Base-by-base conservation (phyloP, 345 rosid species). In the Nasturtium officinale region DNA sequence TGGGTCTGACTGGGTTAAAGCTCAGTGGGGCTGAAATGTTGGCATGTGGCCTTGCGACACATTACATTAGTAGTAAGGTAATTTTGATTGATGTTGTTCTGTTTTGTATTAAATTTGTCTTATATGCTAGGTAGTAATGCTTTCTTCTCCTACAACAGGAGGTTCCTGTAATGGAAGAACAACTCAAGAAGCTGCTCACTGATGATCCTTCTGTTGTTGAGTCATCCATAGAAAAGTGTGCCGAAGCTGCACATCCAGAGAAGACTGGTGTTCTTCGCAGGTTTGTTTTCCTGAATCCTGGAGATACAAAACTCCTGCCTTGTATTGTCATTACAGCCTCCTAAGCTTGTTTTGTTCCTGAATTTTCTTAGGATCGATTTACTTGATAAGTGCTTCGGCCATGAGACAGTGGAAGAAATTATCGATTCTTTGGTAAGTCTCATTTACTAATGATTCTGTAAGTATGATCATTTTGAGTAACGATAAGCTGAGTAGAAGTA, bases 141-240 rank as follows among this genome's bases (percentile, higher is more conserved):
- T 64, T 63, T 55, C 32, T 50, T 47, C 30, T 55, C 43, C 17
- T 50, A 45, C 51, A 56, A 78, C 84, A 95, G 96, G 91, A 73
- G 78, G 80, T 85, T 74, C 80, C 85, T 29, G 70, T 82, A 47
- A 35, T 95, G 76, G 94, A 88, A 71, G 84, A 86, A 59, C 84
- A 87, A 72, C 85, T 95, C 33, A 89, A 84, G 77, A 78, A 86
- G 47, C 81, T 90, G 71, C 82, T 78, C 65, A 90, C 98, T 4
- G 94, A 91, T 81, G 96, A 91, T 81, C 96, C 93, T 77, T 91
- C 98, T 45, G 92, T 86, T 72, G 77, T 95, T 71, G 98, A 87
- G 75, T 47, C 87, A 66, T 50, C 79, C 58, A 73, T 90, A 61
- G 96, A 86, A 79, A 86, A 86, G 67, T 85, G 84, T 61, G 59